phyloP scores from a whole-genome alignment of 129 eudicot species.

The Lactuca saligna region DNA sequence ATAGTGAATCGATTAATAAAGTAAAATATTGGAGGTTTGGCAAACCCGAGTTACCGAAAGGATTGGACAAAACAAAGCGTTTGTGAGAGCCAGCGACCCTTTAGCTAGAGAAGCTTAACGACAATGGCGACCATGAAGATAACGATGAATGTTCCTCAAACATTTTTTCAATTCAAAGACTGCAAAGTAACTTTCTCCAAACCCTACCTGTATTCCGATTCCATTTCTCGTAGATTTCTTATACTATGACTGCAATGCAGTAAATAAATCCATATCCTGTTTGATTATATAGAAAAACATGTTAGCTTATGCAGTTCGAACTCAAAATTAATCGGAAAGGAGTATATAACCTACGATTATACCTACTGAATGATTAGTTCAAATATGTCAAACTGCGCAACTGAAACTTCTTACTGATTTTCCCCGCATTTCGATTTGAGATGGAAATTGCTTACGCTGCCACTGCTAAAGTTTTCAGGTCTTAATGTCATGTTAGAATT shows the following conservation, averaged over 20 bases:
- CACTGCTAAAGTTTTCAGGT: not conserved
- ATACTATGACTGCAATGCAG: slow-evolving; percentile 5
- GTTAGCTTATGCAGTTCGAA: not conserved
- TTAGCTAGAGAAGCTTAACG: slow-evolving; percentile 20
- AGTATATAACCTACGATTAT: not conserved
- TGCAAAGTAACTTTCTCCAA: slow-evolving; percentile 26
- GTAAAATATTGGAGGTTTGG: not conserved
- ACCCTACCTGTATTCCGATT: slow-evolving; percentile 9
- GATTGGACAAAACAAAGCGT: slow-evolving; percentile 26
- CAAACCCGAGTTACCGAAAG: slow-evolving; percentile 12
- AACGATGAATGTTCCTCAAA: slow-evolving; percentile 28
- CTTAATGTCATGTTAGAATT: no score
- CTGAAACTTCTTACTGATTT: not conserved
- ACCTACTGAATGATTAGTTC: not conserved
- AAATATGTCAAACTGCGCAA: not conserved
- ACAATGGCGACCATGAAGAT: slow-evolving; percentile 30
- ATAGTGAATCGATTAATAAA: no score
- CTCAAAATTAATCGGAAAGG: not conserved
- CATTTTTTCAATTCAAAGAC: slow-evolving; percentile 13
- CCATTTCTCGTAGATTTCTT: not conserved
- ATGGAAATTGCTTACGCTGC: not conserved
- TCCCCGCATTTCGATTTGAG: not conserved
- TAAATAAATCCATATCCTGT: slow-evolving; percentile 12
- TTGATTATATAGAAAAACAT: slow-evolving; percentile 7
- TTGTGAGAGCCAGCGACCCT: slow-evolving; percentile 4